Percentiles rank a stretch among this genome's conserved stretches.
Conservation (phyloP, 2,329 filamentous ascomycete species). For the Apiospora marii region DNA sequence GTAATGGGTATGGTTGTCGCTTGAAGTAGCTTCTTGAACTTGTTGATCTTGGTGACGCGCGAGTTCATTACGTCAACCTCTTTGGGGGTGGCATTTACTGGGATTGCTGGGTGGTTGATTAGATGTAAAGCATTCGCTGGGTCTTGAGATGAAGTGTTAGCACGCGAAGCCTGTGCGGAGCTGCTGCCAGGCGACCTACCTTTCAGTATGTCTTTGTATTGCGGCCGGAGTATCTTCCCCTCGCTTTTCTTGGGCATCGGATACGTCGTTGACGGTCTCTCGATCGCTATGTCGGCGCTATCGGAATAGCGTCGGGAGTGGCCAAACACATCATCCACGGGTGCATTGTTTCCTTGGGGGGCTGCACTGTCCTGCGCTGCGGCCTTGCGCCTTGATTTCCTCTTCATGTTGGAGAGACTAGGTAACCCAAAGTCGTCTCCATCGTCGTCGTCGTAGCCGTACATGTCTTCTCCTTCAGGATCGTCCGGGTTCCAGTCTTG, state of each 20-base stretch:
- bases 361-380: slow-evolving; percentile 51
- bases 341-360: slow-evolving; percentile 43
- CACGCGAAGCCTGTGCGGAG: neutral
- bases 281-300: slow-evolving; percentile 93
- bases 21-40: slow-evolving; percentile 96
- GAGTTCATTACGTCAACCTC: slow-evolving; percentile 87
- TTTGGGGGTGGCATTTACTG: slow-evolving; percentile 78
- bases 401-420: slow-evolving; percentile 89
- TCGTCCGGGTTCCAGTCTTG: slow-evolving; percentile 79
- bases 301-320: slow-evolving; percentile 72
- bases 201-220: slow-evolving; percentile 95
- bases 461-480: slow-evolving; percentile 73
- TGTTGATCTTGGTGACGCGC: slow-evolving; percentile 93
- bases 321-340: slow-evolving; percentile 48
- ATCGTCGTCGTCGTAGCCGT: slow-evolving; percentile 84
- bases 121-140: slow-evolving; percentile 95
- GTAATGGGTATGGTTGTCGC: slow-evolving; percentile 86
- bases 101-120: slow-evolving; percentile 83
- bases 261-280: slow-evolving; percentile 82
- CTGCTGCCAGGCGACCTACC: slow-evolving; percentile 49
- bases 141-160: slow-evolving; percentile 49
- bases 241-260: slow-evolving; percentile 89
- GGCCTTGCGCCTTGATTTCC: slow-evolving; percentile 66
- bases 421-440: slow-evolving; percentile 96
- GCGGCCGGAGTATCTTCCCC: slow-evolving; percentile 93